phyloP scores from a whole-genome alignment of 2,329 filamentous ascomycete species.

The Aquanectria penicillioides region DNA sequence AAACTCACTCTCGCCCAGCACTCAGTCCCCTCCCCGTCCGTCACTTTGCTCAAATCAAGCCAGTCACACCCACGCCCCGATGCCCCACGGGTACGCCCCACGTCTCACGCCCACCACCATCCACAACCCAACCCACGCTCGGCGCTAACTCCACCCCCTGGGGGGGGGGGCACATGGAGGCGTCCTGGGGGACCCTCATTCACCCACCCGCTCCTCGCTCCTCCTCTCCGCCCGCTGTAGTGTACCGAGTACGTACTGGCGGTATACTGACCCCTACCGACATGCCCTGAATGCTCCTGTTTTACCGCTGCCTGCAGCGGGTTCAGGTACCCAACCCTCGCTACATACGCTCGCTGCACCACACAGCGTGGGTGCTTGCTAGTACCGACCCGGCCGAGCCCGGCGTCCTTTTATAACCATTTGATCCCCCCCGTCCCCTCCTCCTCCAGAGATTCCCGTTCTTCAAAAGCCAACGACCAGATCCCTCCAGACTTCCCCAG shows the following conservation, averaged over 20 bases:
- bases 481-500: conserved; percentile 39
- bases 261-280: conserved; percentile 31
- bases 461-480: conserved; percentile 36
- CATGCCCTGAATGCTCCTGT: conserved; percentile 37
- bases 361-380: conserved; percentile 32
- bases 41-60: conserved; percentile 4
- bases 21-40: too few relatives aligned
- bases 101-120: conserved; percentile 3
- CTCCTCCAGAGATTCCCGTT: conserved; percentile 38
- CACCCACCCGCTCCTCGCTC: conserved; percentile 26
- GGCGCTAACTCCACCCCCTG: conserved; percentile 17
- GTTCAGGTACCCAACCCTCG: conserved; percentile 34
- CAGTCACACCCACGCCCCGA: conserved; percentile 26
- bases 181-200: conserved; percentile 22
- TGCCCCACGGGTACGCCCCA: conserved; percentile 29
- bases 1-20: conserved; percentile 19
- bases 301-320: conserved; percentile 39
- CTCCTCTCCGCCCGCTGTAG: conserved; percentile 24
- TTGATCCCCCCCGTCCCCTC: conserved; percentile 42
- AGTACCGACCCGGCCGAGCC: conserved; percentile 46
- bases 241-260: conserved; percentile 28
- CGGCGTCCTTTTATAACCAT: conserved; percentile 46
- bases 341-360: conserved; percentile 35
- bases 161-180: too few relatives aligned
- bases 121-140: conserved; percentile 20